phyloP scores from a whole-genome alignment of 2,329 filamentous ascomycete species.

The Exserohilum turcica region DNA sequence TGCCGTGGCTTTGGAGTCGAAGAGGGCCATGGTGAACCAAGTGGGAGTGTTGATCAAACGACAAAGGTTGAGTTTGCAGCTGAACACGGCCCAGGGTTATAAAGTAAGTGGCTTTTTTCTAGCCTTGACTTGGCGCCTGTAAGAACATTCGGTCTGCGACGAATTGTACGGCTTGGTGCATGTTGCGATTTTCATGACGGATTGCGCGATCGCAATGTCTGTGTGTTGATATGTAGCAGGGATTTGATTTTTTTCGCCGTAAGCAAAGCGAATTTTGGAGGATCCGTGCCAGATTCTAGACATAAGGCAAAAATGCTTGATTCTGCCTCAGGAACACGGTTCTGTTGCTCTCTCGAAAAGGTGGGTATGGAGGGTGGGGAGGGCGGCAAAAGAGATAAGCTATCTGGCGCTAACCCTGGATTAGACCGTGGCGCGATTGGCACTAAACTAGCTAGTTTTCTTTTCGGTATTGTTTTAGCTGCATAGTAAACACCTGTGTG shows the following conservation, averaged over 20 bases:
- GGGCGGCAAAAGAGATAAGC: too few species aligned
- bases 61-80: not conserved
- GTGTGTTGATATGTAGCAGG: not conserved
- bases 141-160: slow-evolving; percentile 1
- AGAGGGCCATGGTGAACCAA: slow-evolving; percentile 25
- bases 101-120: slow-evolving; percentile 12
- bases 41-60: not conserved
- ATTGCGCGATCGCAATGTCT: slow-evolving; percentile 15
- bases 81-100: slow-evolving; percentile 10
- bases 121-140: slow-evolving; percentile 20
- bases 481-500: too few species aligned
- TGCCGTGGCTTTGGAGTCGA: slow-evolving; percentile 25
- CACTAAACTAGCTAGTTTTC: too few species aligned
- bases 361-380: too few species aligned
- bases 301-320: too few species aligned
- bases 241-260: not conserved
- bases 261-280: too few species aligned
- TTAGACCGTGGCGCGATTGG: too few species aligned
- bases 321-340: too few species aligned
- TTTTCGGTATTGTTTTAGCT: too few species aligned
- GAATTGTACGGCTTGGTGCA: slow-evolving; percentile 12
- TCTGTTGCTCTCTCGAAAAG: too few species aligned
- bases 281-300: too few species aligned
- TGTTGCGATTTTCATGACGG: slow-evolving; percentile 16
- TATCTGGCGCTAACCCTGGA: too few species aligned